Base-by-base conservation (phyloP, 352 stramenopile species). In the Globisporangium barbulae region DNA sequence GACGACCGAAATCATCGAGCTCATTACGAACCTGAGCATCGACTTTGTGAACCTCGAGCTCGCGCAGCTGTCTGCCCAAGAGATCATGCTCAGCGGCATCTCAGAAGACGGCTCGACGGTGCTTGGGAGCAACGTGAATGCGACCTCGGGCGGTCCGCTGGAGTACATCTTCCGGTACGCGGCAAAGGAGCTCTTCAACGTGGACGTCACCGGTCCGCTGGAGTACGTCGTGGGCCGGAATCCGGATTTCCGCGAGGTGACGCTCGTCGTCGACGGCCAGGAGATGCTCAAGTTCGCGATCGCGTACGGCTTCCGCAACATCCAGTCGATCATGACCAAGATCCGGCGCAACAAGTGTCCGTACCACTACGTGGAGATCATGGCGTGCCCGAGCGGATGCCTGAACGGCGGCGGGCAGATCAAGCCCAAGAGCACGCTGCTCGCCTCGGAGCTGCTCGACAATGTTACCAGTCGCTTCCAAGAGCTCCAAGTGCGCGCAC, bases 331-430 rank as follows among this genome's bases (percentile, higher is more conserved):
- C 65, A 90, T 98, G 68, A 95, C 91, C 64, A 91, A 97, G 74
- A 90, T 97, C 67, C 89, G 91, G n/a, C 79, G 88, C 22, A 93
- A 89, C 63, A 88, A 86, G 67, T 97, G 90, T 53, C 81, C 84
- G 44, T 98, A 97, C 75, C 84, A 99, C 76, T 99, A 98, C 76
- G 91, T 99, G 12, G 97, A 99, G 80, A 94, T 98, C 65, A 99
- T 99, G 97, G 97, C 97, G 52, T 99, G 97, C 67, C 97, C 97
- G n/a, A 96, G 90, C 55, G 97, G 97, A 7, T 99, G 97, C 67
- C 71, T 98, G 42, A 99, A 99, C 71, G 97, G 97, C 59, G 97
- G 97, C 41, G 97, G 97, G 15, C 96, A 99, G 76, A 92, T 97
- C 69, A 91, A 86, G 63, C 81, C 85, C 0, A 78, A 79, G 67